These are phyloP conservation scores for Penicillium sp. DNA, from an alignment of 2,329 filamentous ascomycete genomes.

Conservation along the genomic window DNA sequence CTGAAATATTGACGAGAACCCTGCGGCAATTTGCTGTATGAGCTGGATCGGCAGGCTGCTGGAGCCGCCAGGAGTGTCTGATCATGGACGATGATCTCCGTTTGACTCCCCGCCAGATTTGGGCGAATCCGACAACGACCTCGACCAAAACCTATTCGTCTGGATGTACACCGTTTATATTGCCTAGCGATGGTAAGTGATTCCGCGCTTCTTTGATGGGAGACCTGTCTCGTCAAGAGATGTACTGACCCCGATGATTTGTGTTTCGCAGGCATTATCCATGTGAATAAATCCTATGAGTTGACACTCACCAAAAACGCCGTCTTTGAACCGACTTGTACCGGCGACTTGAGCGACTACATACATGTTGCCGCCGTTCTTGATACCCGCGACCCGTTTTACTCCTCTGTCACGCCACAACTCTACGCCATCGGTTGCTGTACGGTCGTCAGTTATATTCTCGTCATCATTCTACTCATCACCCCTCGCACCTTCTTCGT, in stretches of 20 bases:
- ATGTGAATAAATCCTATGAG: conserved; percentile 42
- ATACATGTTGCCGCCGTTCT: conserved; percentile 53
- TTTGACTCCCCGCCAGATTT: conserved; percentile 42
- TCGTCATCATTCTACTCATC: conserved; percentile 91
- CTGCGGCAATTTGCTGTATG: conserved; percentile 11
- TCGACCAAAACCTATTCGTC: conserved; percentile 39
- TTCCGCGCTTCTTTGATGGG: neutral
- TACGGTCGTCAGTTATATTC: conserved; percentile 86
- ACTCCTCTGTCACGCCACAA: conserved; percentile 88
- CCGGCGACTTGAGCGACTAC: conserved; percentile 34
- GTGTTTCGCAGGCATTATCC: conserved; percentile 37
- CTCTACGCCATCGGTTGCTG: conserved; percentile 90
- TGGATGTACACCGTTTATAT: conserved; percentile 63
- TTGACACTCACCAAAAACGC: conserved; percentile 51
- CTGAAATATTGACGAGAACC: neutral
- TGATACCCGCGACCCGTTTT: conserved; percentile 82
- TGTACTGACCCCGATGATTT: conserved; percentile 3
- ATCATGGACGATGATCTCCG: conserved; percentile 36
- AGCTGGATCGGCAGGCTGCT: conserved; percentile 12
- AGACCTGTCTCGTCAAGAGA: neutral
- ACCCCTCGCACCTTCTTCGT: conserved; percentile 92
- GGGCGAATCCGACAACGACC: conserved; percentile 40
- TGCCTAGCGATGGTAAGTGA: conserved; percentile 57
- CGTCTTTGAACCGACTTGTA: conserved; percentile 52
- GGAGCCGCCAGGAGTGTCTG: conserved; percentile 15